Evolutionary conservation across 306 rosid genomes (phyloP).

Genomic region (Begonia peltatifolia): DNA sequence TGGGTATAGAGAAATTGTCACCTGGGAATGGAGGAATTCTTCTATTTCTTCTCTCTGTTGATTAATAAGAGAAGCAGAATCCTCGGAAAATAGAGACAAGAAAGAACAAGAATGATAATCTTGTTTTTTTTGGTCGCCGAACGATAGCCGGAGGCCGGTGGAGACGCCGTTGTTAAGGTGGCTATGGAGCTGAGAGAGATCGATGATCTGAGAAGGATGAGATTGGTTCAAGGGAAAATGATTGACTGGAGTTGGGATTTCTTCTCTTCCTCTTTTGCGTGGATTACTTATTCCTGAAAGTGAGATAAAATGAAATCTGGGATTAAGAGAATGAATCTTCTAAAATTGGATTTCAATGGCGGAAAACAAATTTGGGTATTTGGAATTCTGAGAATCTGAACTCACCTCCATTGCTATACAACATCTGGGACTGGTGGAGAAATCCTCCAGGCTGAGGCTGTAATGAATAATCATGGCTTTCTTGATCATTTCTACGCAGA

Average conservation of each 20-base stretch:
- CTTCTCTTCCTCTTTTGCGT: slow-evolving; percentile 81
- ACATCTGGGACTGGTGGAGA: slow-evolving; percentile 53
- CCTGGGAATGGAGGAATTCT: slow-evolving; percentile 69
- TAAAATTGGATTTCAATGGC: background rate
- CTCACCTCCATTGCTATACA: slow-evolving; percentile 39
- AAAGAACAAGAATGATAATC: slow-evolving; percentile 27
- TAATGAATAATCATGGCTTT: slow-evolving; percentile 54
- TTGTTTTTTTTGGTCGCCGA: slow-evolving; percentile 37
- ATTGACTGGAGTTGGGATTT: slow-evolving; percentile 25
- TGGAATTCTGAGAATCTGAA: background rate
- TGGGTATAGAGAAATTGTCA: slow-evolving; percentile 14
- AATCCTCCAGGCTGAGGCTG: slow-evolving; percentile 45
- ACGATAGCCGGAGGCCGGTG: slow-evolving; percentile 74
- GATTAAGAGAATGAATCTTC: background rate
- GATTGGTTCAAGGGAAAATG: slow-evolving; percentile 38
- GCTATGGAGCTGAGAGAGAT: slow-evolving; percentile 70
- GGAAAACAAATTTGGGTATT: background rate
- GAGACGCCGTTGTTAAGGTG: slow-evolving; percentile 58
- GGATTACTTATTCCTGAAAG: slow-evolving; percentile 9
- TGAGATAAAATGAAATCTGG: background rate
- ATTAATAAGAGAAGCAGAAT: slow-evolving; percentile 48
- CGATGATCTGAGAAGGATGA: slow-evolving; percentile 56
- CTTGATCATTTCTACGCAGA: slow-evolving; percentile 49
- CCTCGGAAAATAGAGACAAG: slow-evolving; percentile 38
- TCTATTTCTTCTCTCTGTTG: slow-evolving; percentile 63